Base-by-base conservation (phyloP, 768 basidiomycete genomes). In the Trametes sanguinea region DNA sequence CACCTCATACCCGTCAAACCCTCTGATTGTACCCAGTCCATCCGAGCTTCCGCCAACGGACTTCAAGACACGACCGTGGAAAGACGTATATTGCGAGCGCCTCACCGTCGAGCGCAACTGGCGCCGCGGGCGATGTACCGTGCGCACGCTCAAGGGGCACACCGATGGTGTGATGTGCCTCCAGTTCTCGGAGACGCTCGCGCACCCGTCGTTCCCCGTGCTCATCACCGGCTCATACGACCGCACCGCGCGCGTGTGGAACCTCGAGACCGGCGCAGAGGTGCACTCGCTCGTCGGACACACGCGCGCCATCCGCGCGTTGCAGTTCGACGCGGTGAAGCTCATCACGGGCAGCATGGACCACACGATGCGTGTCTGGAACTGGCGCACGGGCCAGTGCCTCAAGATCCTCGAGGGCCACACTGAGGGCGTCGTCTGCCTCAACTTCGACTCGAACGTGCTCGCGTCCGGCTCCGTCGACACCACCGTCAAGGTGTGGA, bases 221-320 rank as follows among this genome's bases (percentile, higher is more conserved):
- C 87, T 99, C 56, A 95, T 99, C 79, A 96, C 97, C 2, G 97
- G 97, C 30, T 97, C 95, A 2, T 98, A 97, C 75, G 97, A 99
- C 71, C 88, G 92, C 68, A 97, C 94, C 3, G 87, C 88, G 4
- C 86, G 95, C 17, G 88, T 99, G 5, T 99, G 97, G 97, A 97
- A 98, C 72, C 83, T 98, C 54, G 95, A 98, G 75, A 92, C 90
- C 0, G 96, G 95, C 17, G 78, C 83, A 52, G 88, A 92, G 71
- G 80, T 98, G 33, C 89, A 87, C 55, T 88, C 88, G 69, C 81
- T 99, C 51, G 85, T 83, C 43, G 97, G 97, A 13, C 97, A 99
- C 70, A 92, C 92, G 2, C 84, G 95, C 27, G 94, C 90, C n/a
- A 85, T 99, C 29, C 83, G 95, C 2, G 87, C 94, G 0, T 80